Base-by-base conservation (phyloP, 805 yeast species). In the Tanozyma kutaoensis region DNA sequence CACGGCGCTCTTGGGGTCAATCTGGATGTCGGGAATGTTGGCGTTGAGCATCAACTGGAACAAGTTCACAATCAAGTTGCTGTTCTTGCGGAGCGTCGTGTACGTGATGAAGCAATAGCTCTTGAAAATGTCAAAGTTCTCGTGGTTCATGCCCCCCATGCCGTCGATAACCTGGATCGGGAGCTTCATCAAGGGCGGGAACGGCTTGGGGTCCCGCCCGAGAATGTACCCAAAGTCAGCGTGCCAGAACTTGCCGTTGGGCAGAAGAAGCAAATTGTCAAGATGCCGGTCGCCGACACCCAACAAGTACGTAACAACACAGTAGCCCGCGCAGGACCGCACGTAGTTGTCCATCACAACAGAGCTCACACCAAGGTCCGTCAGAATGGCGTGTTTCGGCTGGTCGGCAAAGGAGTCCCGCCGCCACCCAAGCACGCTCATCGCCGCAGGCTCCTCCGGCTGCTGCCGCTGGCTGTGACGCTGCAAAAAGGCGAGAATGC, bases 261-360 rank as follows among this genome's bases (percentile, higher is more conserved):
- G 84, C 27, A 75, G 79, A 21, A 82, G 65, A 24, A 91, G 60
- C 36, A 91, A 55, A 43, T 91, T 91, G 45, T 91, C 99, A 36
- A 91, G 59, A 57, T 91, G 99, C 31, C 99, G 68, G 52, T 91
- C 99, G 11, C 99, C 99, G 7, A 91, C 96, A 5, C 98, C 99
- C 10, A 91, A 55, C 7, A 91, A 57, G 42, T 91, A 91, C 0
- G 98, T 91, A 14, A 91, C 80, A 1, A 91, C 97, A 58, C 96
- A 91, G 46, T 91, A 91, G 0, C 98, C 99, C 14, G 99, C 96
- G 47, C 96, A 84, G 3, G 95, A 82, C 37, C 86, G 72, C 5
- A 91, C 88, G 52, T 81, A 91, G 37, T 80, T 88, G 41, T 91
- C 97, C 95, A 91, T 82, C 1, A 75, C 81, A 37, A 68, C 69